These are phyloP conservation scores for Saturnispora galanensis DNA, from an alignment of 805 yeast species.

Conservation along the genomic window DNA sequence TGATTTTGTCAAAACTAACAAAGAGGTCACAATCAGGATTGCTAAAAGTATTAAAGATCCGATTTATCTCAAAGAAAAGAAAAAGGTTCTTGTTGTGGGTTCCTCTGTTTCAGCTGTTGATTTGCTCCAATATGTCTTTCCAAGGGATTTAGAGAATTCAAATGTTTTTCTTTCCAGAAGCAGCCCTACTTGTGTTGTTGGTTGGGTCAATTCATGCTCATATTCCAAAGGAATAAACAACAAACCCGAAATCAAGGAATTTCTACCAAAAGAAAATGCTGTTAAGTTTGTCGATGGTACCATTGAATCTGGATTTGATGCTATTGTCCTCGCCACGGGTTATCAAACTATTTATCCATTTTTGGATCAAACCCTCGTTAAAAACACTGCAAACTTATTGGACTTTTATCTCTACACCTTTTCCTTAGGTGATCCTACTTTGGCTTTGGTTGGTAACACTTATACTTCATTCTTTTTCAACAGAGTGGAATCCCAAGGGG, in stretches of 20 bases:
- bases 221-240: constrained; percentile 12
- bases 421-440: constrained; percentile 33
- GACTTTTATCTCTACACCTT: constrained; percentile 28
- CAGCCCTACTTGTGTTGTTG: not conserved
- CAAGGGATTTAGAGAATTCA: constrained; percentile 19
- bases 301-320: constrained; percentile 26
- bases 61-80: constrained; percentile 28
- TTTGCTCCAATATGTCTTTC: constrained; percentile 29
- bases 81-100: constrained; percentile 36
- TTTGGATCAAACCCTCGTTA: constrained; percentile 11
- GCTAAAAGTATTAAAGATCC: constrained; percentile 44
- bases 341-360: constrained; percentile 39
- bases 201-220: constrained; percentile 10
- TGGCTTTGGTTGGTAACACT: constrained; percentile 33
- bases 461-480: constrained; percentile 37
- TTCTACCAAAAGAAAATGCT: constrained; percentile 14
- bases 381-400: constrained; percentile 10
- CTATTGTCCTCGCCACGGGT: constrained; percentile 42
- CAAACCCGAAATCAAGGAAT: constrained; percentile 15
- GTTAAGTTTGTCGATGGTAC: constrained; percentile 28
- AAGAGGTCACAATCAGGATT: constrained; percentile 36
- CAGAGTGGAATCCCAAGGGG: constrained; percentile 39
- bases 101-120: constrained; percentile 33
- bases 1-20: constrained; percentile 30
- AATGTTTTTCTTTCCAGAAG: constrained; percentile 16